Percentiles rank a stretch among this genome's conserved stretches.
phyloP scores from a whole-genome alignment of 2,329 filamentous ascomycete species.

The Exophiala spinifera region DNA sequence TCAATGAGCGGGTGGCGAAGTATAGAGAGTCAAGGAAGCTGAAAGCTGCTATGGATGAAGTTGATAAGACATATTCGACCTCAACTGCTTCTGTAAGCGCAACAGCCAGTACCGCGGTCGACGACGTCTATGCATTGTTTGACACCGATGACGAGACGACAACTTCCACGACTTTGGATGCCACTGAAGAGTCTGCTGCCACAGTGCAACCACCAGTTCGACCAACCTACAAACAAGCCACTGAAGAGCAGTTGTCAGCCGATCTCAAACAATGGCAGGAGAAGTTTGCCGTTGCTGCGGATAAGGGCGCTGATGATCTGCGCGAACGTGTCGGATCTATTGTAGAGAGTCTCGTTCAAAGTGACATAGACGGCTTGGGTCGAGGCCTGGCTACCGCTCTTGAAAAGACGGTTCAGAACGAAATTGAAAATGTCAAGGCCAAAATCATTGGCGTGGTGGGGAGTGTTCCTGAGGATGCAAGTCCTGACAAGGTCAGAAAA shows the following conservation, averaged over 20 bases:
- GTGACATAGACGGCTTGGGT: slow-evolving; percentile 64
- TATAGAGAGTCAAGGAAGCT: slow-evolving; percentile 60
- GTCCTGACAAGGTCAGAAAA: slow-evolving; percentile 50
- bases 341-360: slow-evolving; percentile 64
- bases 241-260: slow-evolving; percentile 61
- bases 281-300: slow-evolving; percentile 80
- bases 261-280: slow-evolving; percentile 84
- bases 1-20: slow-evolving; percentile 78
- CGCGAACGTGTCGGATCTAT: slow-evolving; percentile 65
- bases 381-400: slow-evolving; percentile 66
- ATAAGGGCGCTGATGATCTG: slow-evolving; percentile 73
- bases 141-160: slow-evolving; percentile 23
- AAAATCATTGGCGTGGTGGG: slow-evolving; percentile 59
- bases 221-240: slow-evolving; percentile 13
- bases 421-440: slow-evolving; percentile 63
- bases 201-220: slow-evolving; percentile 3
- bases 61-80: slow-evolving; percentile 43
- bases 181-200: slow-evolving; percentile 29
- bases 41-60: slow-evolving; percentile 56
- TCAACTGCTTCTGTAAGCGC: slow-evolving; percentile 24
- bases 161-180: slow-evolving; percentile 29
- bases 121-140: slow-evolving; percentile 25
- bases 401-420: slow-evolving; percentile 61
- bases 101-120: slow-evolving; percentile 5
- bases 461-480: slow-evolving; percentile 57